Evolutionary conservation across 495 filamentous ascomycete genomes (phyloP).

Genomic region (Bombardia bombarda): DNA sequence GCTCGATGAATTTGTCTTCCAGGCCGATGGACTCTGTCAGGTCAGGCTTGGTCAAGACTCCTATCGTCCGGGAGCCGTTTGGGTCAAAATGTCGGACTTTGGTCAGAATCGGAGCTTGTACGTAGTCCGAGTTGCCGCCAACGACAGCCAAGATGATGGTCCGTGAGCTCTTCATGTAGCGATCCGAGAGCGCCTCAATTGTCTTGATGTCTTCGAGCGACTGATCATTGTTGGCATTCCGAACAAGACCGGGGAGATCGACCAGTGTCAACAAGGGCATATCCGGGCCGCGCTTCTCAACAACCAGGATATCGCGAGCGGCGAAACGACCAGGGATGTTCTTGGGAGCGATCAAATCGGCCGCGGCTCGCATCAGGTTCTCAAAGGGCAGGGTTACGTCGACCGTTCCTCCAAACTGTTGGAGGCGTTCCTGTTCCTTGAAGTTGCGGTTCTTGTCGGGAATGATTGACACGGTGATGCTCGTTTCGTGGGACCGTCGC

Average conservation of each 20-base stretch:
- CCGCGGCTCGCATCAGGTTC: constrained; percentile 23
- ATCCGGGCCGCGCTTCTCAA: constrained; percentile 46
- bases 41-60: constrained; percentile 48
- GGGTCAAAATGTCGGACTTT: constrained; percentile 38
- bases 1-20: constrained; percentile 43
- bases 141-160: constrained; percentile 48
- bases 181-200: constrained; percentile 37
- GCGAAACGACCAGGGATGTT: constrained; percentile 29
- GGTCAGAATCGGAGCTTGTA: constrained; percentile 39
- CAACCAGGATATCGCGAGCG: constrained; percentile 39
- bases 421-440: constrained; percentile 30
- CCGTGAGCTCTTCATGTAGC: constrained; percentile 43
- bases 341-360: constrained; percentile 31
- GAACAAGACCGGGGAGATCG: constrained; percentile 48
- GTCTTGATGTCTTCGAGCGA: constrained; percentile 36
- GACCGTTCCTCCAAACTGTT: constrained; percentile 34
- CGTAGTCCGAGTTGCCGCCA: constrained; percentile 43
- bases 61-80: constrained; percentile 37
- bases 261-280: constrained; percentile 48
- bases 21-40: constrained; percentile 32
- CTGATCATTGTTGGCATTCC: constrained; percentile 40
- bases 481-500: constrained; percentile 37
- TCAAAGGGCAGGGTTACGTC: constrained; percentile 25
- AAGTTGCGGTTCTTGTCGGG: constrained; percentile 33
- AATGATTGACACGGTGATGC: constrained; percentile 42